Base-by-base conservation (phyloP, 768 basidiomycete genomes). In the Boletellus ananas region DNA sequence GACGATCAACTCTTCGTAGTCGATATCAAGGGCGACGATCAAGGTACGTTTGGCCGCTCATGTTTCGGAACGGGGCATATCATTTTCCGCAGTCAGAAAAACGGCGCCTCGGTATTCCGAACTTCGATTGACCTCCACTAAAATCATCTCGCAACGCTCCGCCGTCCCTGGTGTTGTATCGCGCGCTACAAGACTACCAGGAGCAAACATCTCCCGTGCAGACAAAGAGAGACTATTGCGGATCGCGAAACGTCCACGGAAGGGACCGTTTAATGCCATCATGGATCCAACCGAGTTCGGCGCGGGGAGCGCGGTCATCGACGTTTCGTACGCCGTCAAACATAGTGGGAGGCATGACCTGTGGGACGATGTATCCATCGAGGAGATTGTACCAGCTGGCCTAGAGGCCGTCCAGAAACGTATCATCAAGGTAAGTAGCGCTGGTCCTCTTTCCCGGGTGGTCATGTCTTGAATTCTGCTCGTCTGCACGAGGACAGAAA, bases 101-200 rank as follows among this genome's bases (percentile, higher is more conserved):
- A 60, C 71, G 5, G 62, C 84, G 0, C 81, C 81, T 11, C 74
- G 77, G 51, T 83, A 77, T 63, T 80, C 81, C 10, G 72, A 68
- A 23, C 57, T 71, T 4, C 71, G 78, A 40, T 68, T 90, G 11
- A 84, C 77, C 17, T 90, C 90, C 0, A 71, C 85, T 2, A 87
- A 87, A 74, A 87, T 95, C 29, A 81, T 96, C 14, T 69, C 83
- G 0, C 83, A 93, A 62, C 85, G 93, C 17, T 94, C 93, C 2
- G 93, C 94, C 6, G 79, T 95, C 12, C 90, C 93, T 13, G 88
- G 93, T 0, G 80, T 94, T 29, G 71, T 78, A 50, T 87, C 90
- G n/a, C 82, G 80, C 14, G 20, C 43, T 1, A 58, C 50, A 11
- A 62, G 36, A 43, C 50, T 65, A 3, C 55, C 70, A 10, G 59